Conservation (phyloP, 2,329 filamentous ascomycete species). For the Arthrobotrys sinensis region DNA sequence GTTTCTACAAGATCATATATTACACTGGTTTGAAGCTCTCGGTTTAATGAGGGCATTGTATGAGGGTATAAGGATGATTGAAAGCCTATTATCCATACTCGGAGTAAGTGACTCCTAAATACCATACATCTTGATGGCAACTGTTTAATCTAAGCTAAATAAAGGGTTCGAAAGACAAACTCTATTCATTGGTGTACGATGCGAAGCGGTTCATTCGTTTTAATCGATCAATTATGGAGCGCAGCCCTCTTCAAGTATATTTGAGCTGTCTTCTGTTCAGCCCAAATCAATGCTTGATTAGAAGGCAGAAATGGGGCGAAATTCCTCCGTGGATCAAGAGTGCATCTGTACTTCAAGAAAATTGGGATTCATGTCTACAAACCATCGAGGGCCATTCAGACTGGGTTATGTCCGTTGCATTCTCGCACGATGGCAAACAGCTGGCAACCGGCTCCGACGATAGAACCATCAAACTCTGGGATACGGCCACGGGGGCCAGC, state of each 20-base stretch:
- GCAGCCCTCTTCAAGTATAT: constrained; percentile 20
- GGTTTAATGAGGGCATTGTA: constrained; percentile 18
- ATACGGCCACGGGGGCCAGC: neutral
- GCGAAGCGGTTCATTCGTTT: constrained; percentile 10
- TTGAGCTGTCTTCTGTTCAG: constrained; percentile 26
- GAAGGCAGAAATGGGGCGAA: constrained; percentile 14
- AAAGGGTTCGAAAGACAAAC: constrained; percentile 7
- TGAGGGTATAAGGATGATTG: constrained; percentile 8
- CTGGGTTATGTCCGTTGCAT: neutral
- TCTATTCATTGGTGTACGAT: neutral
- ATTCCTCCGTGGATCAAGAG: neutral
- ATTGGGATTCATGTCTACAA: constrained; percentile 13
- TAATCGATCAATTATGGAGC: neutral
- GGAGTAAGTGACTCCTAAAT: neutral
- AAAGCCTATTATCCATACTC: constrained; percentile 4
- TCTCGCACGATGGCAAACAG: neutral
- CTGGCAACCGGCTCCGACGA: neutral
- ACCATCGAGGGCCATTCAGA: neutral
- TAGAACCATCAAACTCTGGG: neutral
- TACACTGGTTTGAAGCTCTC: constrained; percentile 32
- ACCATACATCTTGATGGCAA: constrained; percentile 5
- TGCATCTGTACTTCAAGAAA: neutral
- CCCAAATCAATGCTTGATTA: constrained; percentile 6
- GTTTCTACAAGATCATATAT: constrained; percentile 13
- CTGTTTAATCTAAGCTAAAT: constrained; percentile 10